Evolutionary conservation across 208 protist species (phyloP).

Genomic region (Wallacemonas collosoma): DNA sequence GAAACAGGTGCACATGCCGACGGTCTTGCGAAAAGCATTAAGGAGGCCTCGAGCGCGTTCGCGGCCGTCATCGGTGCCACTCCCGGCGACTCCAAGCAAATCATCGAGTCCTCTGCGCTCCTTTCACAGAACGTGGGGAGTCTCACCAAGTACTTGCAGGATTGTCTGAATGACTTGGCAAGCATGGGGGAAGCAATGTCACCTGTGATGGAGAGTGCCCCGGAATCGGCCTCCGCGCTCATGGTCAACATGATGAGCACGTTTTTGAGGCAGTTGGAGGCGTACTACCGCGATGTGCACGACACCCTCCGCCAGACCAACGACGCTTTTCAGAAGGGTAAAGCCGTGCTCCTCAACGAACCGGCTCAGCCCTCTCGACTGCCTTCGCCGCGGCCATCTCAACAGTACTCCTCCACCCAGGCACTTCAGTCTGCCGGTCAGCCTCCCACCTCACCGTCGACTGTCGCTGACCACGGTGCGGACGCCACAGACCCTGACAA

Average conservation of each 20-base stretch:
- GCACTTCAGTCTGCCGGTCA: slow-evolving; percentile 17
- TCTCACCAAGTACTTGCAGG: slow-evolving; percentile 29
- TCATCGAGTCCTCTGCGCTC: slow-evolving; percentile 13
- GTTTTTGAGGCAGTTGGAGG: slow-evolving; percentile 52
- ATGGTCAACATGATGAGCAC: slow-evolving; percentile 71
- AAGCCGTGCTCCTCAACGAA: slow-evolving; percentile 32
- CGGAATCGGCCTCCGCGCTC: slow-evolving; percentile 47
- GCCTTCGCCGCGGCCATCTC: background rate
- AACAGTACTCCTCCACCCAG: slow-evolving; percentile 15
- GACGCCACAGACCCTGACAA: background rate
- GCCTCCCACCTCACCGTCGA: background rate
- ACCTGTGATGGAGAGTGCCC: slow-evolving; percentile 52
- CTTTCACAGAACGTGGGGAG: slow-evolving; percentile 25
- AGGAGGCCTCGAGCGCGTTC: slow-evolving; percentile 16
- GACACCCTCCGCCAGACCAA: slow-evolving; percentile 22
- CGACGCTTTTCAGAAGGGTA: slow-evolving; percentile 34
- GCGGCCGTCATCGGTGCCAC: slow-evolving; percentile 11
- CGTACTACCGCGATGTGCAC: slow-evolving; percentile 44
- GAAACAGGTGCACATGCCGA: slow-evolving; percentile 14
- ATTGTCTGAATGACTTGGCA: slow-evolving; percentile 60
- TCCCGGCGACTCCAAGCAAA: background rate
- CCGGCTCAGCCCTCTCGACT: background rate
- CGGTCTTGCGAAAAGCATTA: slow-evolving; percentile 13
- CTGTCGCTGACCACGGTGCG: background rate
- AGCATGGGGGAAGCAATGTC: slow-evolving; percentile 70